Evolutionary conservation across 176 grass and related monocot species (phyloP).

Genomic region (Eragrostis nindensis): DNA sequence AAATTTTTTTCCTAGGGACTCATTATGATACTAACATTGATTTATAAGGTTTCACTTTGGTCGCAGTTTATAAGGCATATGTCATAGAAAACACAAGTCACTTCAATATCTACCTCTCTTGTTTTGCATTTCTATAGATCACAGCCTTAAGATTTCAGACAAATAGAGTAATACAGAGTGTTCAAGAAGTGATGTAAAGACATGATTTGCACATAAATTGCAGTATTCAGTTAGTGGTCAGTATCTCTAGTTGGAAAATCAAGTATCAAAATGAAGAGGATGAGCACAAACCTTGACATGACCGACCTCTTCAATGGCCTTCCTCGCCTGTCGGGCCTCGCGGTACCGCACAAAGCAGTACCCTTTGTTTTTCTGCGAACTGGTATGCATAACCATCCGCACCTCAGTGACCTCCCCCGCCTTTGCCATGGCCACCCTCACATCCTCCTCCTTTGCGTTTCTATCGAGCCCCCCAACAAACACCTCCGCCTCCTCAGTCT

Average conservation of each 20-base stretch:
- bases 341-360: constrained; percentile 69
- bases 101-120: background rate
- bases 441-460: constrained; percentile 58
- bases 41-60: background rate
- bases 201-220: background rate
- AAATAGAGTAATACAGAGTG: background rate
- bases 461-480: constrained; percentile 71
- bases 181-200: background rate
- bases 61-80: background rate
- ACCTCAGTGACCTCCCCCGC: constrained; percentile 61
- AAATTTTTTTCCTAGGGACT: no score
- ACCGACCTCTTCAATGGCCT: constrained; percentile 54
- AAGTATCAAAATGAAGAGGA: background rate
- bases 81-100: background rate
- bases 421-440: constrained; percentile 47
- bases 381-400: constrained; percentile 56
- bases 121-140: background rate
- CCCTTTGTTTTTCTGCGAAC: constrained; percentile 61
- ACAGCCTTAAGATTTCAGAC: background rate
- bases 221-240: background rate
- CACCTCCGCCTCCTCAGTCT: constrained; percentile 31
- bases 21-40: no score
- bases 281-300: constrained; percentile 64
- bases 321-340: constrained; percentile 57
- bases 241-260: background rate